Conservation (phyloP, 192 early-diverging fungal genomes). For the Linnemannia hyalina region DNA sequence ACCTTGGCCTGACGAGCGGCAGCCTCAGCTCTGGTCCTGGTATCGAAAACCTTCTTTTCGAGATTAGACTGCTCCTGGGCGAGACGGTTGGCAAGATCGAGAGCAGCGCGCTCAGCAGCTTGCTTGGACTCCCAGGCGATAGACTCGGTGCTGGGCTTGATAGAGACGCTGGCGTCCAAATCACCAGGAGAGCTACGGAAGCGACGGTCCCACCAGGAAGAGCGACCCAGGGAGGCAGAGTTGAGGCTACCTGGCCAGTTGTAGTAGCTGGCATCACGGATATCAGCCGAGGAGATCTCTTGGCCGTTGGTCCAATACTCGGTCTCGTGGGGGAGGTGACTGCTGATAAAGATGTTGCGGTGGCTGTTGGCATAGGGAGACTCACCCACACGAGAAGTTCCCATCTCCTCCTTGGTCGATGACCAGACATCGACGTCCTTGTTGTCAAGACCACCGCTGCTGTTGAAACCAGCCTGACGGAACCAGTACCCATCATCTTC, state of each 20-base stretch:
- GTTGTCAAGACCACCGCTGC: constrained; percentile 15
- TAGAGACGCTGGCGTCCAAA: not conserved
- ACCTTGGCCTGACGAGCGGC: constrained; percentile 17
- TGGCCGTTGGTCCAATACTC: constrained; percentile 39
- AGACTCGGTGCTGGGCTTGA: constrained; percentile 2
- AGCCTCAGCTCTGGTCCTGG: constrained; percentile 13
- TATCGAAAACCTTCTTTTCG: constrained; percentile 15
- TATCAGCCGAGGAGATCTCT: constrained; percentile 21
- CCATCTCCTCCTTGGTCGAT: constrained; percentile 25
- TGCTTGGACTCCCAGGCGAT: constrained; percentile 13
- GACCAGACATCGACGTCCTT: constrained; percentile 33
- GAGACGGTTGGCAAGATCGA: constrained; percentile 14
- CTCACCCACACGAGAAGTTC: constrained; percentile 17
- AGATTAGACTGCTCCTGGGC: constrained; percentile 21
- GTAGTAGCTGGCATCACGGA: constrained; percentile 24
- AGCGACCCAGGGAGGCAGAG: constrained; percentile 1
- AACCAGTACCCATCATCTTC: constrained; percentile 24
- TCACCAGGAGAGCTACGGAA: not conserved
- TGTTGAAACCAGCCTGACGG: not conserved
- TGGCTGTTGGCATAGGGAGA: constrained; percentile 3
- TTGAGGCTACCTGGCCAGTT: not conserved
- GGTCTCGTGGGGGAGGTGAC: constrained; percentile 1
- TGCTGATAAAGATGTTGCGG: not conserved
- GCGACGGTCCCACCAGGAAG: constrained; percentile 29
- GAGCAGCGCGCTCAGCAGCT: constrained; percentile 8